Conservation (phyloP, 129 eudicot species). For the Artemisia annua region DNA sequence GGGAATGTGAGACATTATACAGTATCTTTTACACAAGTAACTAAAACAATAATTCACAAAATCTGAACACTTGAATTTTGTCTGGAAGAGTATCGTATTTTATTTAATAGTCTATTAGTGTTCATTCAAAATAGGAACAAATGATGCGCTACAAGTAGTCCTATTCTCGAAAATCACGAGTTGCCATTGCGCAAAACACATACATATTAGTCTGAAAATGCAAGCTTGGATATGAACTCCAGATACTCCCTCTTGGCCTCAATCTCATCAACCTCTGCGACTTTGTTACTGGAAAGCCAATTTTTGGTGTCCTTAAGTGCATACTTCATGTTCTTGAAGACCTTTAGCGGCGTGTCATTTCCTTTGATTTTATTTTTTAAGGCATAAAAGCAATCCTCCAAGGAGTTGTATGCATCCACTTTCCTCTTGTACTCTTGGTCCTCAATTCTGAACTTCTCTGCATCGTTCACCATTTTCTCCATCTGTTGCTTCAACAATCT, state of each 20-base stretch:
- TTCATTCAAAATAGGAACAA: too few relatives aligned
- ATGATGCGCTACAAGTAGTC: too few relatives aligned
- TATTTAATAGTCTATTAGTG: too few relatives aligned
- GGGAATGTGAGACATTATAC: too few relatives aligned
- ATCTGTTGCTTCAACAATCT: constrained; percentile 6
- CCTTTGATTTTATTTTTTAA: constrained; percentile 1
- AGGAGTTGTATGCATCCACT: neutral
- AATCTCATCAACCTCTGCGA: neutral
- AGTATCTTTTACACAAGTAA: too few relatives aligned
- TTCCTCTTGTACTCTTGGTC: constrained; percentile 18
- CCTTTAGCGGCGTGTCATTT: neutral
- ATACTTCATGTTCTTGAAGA: neutral
- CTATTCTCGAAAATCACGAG: too few relatives aligned
- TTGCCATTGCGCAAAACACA: too few relatives aligned
- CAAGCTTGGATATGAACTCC: neutral
- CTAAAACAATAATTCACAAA: too few relatives aligned
- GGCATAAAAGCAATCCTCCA: neutral
- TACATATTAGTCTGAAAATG: too few relatives aligned
- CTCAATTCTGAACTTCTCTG: neutral
- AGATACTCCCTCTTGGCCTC: neutral
- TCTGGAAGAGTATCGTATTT: too few relatives aligned
- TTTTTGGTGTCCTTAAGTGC: neutral
- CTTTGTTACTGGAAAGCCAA: constrained; percentile 5
- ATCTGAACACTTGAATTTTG: too few relatives aligned
- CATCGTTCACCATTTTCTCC: constrained; percentile 9